Conservation (phyloP, 306 rosid species). For the Cucumis hystrix region DNA sequence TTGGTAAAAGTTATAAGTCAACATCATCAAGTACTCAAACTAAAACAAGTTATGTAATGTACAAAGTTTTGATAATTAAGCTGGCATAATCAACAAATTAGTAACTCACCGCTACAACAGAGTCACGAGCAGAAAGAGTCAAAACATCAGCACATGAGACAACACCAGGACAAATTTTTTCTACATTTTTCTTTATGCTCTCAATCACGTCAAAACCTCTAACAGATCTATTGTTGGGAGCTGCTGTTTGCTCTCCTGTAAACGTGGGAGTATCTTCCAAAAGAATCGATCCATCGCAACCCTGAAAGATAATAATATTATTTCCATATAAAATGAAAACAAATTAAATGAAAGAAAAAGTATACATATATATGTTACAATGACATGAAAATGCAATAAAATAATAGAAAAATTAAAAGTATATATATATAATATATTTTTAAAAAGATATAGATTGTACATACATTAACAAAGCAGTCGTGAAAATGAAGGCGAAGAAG, state of each 20-base stretch:
- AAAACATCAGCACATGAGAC: slow-evolving; percentile 27
- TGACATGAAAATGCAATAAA: not conserved
- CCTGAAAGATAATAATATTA: not conserved
- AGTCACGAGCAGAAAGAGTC: slow-evolving; percentile 50
- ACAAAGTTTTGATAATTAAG: not conserved
- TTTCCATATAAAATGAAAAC: not conserved
- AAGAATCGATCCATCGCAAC: slow-evolving; percentile 26
- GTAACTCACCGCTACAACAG: slow-evolving; percentile 42
- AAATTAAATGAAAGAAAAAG: not conserved
- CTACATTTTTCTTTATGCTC: slow-evolving; percentile 8
- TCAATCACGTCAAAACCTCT: slow-evolving; percentile 23
- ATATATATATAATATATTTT: no score
- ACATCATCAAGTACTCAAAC: not conserved
- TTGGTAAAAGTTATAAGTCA: not conserved
- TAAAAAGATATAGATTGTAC: no score
- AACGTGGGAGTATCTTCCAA: slow-evolving; percentile 17
- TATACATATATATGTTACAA: not conserved
- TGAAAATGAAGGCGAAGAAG: slow-evolving; percentile 22
- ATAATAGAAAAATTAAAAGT: no score
- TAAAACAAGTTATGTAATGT: not conserved
- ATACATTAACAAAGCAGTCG: slow-evolving; percentile 27
- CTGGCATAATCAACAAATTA: not conserved
- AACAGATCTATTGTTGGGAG: slow-evolving; percentile 11
- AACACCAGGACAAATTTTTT: slow-evolving; percentile 9
- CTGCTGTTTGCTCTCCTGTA: slow-evolving; percentile 24